phyloP scores from a whole-genome alignment of 768 basidiomycete species.

The Clavulina sp. region DNA sequence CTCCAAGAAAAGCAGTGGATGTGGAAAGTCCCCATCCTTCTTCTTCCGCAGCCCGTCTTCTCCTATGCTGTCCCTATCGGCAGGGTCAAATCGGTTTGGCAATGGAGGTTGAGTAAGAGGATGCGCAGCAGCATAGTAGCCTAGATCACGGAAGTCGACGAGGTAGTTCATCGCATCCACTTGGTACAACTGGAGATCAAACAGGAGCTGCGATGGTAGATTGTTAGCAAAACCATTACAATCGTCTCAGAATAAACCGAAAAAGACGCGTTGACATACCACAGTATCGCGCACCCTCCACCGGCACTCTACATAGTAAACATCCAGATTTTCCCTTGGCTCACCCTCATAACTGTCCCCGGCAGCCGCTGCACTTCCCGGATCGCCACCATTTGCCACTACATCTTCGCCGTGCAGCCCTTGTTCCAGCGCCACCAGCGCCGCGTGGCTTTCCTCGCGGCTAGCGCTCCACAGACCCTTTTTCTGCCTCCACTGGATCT shows the following conservation, averaged over 20 bases:
- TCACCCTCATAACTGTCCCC: background rate
- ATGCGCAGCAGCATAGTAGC: conserved; percentile 75
- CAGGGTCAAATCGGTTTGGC: conserved; percentile 25
- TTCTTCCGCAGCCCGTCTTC: conserved; percentile 16
- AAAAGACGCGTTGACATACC: conserved; percentile 30
- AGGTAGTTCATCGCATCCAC: conserved; percentile 93
- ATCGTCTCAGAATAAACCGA: background rate
- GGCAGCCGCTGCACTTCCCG: conserved; percentile 12
- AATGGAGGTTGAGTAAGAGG: conserved; percentile 7
- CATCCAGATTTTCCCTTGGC: conserved; percentile 24
- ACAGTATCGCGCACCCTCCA: conserved; percentile 83
- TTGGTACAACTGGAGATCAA: conserved; percentile 96
- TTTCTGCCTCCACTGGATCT: conserved; percentile 98
- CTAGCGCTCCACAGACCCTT: conserved; percentile 23
- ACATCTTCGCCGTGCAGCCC: conserved; percentile 21
- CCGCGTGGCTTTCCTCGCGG: conserved; percentile 17
- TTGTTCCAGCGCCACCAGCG: conserved; percentile 28
- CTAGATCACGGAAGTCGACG: conserved; percentile 92
- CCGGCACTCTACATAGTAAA: conserved; percentile 90
- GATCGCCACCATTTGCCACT: conserved; percentile 21
- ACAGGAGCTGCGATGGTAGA: conserved; percentile 45
- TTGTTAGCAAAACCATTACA: background rate
- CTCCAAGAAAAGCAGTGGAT: conserved; percentile 92
- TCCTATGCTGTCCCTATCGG: conserved; percentile 33
- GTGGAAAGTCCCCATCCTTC: conserved; percentile 20